Evolutionary conservation across 179 eudicot species (phyloP), one percentile per base, ranked within the genome.

Genomic region (Vitellaria paradoxa): DNA sequence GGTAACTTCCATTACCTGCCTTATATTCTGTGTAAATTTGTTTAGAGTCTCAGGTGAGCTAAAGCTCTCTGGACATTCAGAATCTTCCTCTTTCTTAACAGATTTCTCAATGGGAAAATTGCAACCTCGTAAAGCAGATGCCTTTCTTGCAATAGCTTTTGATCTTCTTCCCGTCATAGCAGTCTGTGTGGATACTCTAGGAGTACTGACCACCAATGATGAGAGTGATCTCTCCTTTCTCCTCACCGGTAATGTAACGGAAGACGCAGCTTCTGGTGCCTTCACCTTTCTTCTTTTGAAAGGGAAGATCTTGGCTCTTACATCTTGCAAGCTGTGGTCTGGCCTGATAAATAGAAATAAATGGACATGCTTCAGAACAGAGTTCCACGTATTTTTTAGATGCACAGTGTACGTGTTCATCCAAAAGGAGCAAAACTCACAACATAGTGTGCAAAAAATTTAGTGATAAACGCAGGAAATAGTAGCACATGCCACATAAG

Each of bases 211-310:
- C 77, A 91, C 99, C 82, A 95, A 83, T n/a, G 98, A 91, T n/a
- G 97, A 95, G 55, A 95, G 89, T 24, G 97, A 93, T 70, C 95
- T 91, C 86, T 95, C 99, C 88, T 93, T 95, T 78, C 97, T 90
- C 84, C 88, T 95, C 72, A 83, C 84, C 15, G 97, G 97, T 3
- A 83, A 86, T 14, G 91, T 74, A 82, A 82, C 75, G 24, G 97
- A 73, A 72, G 89, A 77, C 53, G 77, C 45, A 66, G 80, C 78
- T 81, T 93, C 99, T 80, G 90, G 89, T 79, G 93, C 87, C 79
- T 84, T 88, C 70, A 87, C 82, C 86, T 85, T 90, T 81, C 84
- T 84, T 86, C 88, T 85, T 79, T 82, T 93, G 70, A 82, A 77
- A 78, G 99, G 97, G 81, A 93, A 95, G 57, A 93, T 87, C 82